A percentile compares a stretch with the other conserved stretches of the same genome.
Evolutionary conservation across 495 filamentous ascomycete species (phyloP).

Genomic region (Talaromyces thailandensis): DNA sequence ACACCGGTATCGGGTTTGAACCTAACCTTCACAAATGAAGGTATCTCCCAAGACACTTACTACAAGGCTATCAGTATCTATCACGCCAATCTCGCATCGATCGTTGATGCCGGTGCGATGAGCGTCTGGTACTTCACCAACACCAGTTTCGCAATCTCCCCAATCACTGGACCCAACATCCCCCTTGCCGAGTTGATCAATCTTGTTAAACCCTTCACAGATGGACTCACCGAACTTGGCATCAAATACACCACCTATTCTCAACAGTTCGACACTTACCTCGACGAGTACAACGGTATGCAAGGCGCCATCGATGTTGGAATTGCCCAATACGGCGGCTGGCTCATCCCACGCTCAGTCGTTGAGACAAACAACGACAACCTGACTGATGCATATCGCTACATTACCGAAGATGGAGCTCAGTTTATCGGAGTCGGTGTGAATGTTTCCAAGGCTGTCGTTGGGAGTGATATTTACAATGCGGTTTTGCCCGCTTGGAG

Average conservation of each 20-base stretch:
- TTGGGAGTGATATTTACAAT: constrained; percentile 39
- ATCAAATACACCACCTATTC: constrained; percentile 18
- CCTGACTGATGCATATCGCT: constrained; percentile 26
- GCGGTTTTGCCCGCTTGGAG: constrained; percentile 52
- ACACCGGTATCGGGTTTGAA: constrained; percentile 20
- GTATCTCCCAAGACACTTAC: constrained; percentile 24
- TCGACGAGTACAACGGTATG: constrained; percentile 26
- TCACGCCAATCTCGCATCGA: constrained; percentile 26
- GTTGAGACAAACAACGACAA: constrained; percentile 39
- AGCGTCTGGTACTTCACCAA: constrained; percentile 41
- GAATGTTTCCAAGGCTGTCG: constrained; percentile 16
- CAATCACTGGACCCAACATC: constrained; percentile 26
- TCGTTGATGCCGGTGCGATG: constrained; percentile 44
- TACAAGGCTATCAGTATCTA: constrained; percentile 30
- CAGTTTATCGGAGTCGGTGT: constrained; percentile 32
- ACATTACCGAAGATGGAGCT: constrained; percentile 33
- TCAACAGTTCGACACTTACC: constrained; percentile 30
- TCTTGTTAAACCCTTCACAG: constrained; percentile 16
- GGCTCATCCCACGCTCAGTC: constrained; percentile 46
- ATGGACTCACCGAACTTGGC: constrained; percentile 17
- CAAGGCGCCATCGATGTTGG: constrained; percentile 33
- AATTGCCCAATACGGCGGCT: constrained; percentile 46
- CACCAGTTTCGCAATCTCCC: constrained; percentile 35
- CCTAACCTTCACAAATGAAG: constrained; percentile 17
- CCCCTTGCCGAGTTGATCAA: constrained; percentile 14